Conservation (phyloP, 129 eudicot genomes). For the Flaveria trinervia region DNA sequence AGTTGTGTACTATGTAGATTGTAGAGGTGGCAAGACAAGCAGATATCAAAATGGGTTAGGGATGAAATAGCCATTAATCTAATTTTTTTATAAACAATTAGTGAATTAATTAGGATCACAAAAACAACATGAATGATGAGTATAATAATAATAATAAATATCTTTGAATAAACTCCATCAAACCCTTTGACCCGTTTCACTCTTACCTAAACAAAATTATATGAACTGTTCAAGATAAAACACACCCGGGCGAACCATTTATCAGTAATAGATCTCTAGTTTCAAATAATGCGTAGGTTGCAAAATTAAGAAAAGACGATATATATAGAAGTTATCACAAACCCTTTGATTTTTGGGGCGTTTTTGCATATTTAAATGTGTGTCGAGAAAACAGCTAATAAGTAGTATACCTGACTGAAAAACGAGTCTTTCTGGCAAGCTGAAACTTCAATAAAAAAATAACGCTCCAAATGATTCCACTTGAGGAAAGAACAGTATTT, state of each 20-base stretch:
- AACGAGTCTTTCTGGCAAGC: slow-evolving; percentile 30
- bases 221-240: not conserved
- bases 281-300: not conserved
- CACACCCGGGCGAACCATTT: too few relatives aligned
- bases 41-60: not conserved
- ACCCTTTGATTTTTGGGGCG: too few relatives aligned
- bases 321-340: not conserved
- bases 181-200: not conserved
- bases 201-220: not conserved
- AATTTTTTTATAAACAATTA: not conserved
- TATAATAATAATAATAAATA: not conserved
- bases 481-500: slow-evolving; percentile 3
- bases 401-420: slow-evolving; percentile 31
- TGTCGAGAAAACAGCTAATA: not conserved
- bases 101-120: not conserved
- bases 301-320: not conserved
- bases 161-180: not conserved
- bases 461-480: slow-evolving; percentile 24
- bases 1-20: not conserved
- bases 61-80: not conserved
- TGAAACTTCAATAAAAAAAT: slow-evolving; percentile 24
- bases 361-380: not conserved
- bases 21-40: not conserved
- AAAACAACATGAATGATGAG: not conserved
- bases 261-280: not conserved